A percentile compares a stretch with the other conserved stretches of the same genome.
These are phyloP conservation scores for Ophiosphaerella herpotricha DNA, from an alignment of 2,329 filamentous ascomycete genomes.

Conservation along the genomic window DNA sequence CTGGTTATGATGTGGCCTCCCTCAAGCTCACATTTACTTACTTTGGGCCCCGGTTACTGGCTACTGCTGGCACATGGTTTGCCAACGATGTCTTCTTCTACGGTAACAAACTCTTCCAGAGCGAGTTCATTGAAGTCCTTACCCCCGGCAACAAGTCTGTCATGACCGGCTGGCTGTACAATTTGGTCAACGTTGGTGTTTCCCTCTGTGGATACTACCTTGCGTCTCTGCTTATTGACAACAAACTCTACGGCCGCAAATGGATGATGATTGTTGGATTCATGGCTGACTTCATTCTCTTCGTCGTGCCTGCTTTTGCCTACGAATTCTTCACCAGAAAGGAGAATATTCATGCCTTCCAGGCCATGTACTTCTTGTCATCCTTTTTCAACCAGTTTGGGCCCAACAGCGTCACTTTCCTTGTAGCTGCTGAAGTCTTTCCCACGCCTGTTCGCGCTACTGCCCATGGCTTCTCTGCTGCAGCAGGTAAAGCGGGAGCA, in stretches of 20 bases:
- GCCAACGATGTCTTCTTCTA: conserved; percentile 99
- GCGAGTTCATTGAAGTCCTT: conserved; percentile 84
- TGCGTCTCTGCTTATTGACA: conserved; percentile 87
- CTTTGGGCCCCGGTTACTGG: conserved; percentile 84
- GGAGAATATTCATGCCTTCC: conserved; percentile 81
- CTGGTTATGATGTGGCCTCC: conserved; percentile 88
- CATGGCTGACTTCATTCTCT: conserved; percentile 89
- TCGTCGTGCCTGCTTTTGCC: conserved; percentile 87
- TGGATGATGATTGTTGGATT: conserved; percentile 96
- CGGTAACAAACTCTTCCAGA: conserved; percentile 97
- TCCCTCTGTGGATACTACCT: conserved; percentile 87
- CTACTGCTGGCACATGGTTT: conserved; percentile 89
- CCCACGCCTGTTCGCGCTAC: conserved; percentile 91
- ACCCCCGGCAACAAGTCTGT: conserved; percentile 71
- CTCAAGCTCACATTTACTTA: conserved; percentile 76
- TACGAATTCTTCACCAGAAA: conserved; percentile 79
- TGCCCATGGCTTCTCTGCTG: conserved; percentile 93
- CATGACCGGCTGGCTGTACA: conserved; percentile 90
- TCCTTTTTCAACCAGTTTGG: conserved; percentile 99
- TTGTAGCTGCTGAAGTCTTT: conserved; percentile 95
- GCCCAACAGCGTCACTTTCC: conserved; percentile 94
- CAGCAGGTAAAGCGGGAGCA: conserved; percentile 85
- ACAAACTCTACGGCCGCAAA: conserved; percentile 95
- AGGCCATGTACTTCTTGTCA: conserved; percentile 97
- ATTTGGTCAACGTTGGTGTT: conserved; percentile 86